These are phyloP conservation scores for Elsinoe fawcettii DNA, from an alignment of 2,329 filamentous ascomycete species.

Conservation along the genomic window DNA sequence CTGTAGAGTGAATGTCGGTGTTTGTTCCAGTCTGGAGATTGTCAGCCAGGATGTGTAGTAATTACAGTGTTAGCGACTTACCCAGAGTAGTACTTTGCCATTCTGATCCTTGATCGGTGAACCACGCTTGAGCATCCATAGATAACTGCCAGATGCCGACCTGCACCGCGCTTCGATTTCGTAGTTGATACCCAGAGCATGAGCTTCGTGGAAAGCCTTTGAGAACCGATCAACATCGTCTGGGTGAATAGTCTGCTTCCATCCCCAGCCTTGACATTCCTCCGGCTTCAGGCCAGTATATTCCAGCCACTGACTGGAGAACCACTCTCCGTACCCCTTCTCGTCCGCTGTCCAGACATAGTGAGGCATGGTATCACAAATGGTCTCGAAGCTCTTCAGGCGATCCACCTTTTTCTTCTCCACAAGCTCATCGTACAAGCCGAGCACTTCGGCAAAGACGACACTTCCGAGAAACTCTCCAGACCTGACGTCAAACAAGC, in stretches of 20 bases:
- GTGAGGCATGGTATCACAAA: conserved; percentile 15
- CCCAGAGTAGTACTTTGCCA: conserved; percentile 14
- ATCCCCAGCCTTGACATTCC: conserved; percentile 10
- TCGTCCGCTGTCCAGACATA: conserved; percentile 14
- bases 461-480: conserved; percentile 2
- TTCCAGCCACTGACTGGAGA: conserved; percentile 14
- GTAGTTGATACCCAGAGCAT: conserved; percentile 4
- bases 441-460: conserved; percentile 12
- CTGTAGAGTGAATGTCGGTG: conserved; percentile 12
- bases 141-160: background rate
- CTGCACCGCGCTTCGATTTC: conserved; percentile 11
- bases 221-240: conserved; percentile 9
- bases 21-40: conserved; percentile 8
- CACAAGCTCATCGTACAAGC: conserved; percentile 1
- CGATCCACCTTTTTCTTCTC: conserved; percentile 6
- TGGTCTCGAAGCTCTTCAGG: conserved; percentile 13
- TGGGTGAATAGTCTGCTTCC: conserved; percentile 14
- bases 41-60: background rate
- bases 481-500: background rate
- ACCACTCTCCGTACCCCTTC: conserved; percentile 12
- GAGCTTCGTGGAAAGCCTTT: conserved; percentile 5
- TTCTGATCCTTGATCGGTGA: conserved; percentile 12
- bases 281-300: conserved; percentile 11
- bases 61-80: background rate
- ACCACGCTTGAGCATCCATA: conserved; percentile 13